Percentiles rank a stretch among this genome's conserved stretches.
Evolutionary conservation across 169 alveolate genomes (phyloP).

Genomic region (Plasmodium sp.): DNA sequence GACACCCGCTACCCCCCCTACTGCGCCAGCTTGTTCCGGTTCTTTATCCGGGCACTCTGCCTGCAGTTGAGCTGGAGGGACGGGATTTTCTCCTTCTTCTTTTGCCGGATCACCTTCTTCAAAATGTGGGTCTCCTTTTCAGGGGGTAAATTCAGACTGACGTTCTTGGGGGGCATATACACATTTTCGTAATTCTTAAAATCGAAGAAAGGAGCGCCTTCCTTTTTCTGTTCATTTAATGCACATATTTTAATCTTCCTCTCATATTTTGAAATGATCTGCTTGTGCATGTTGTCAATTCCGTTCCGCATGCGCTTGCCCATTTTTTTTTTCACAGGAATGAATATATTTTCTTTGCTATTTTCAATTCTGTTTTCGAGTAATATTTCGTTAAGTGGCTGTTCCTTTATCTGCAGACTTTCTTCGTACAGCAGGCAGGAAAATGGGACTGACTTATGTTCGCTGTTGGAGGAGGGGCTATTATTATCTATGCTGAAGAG

Average conservation of each 20-base stretch:
- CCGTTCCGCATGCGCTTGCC: slow-evolving; percentile 19
- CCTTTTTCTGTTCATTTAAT: slow-evolving; percentile 11
- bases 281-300: slow-evolving; percentile 5
- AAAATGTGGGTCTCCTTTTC: slow-evolving; percentile 17
- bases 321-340: not conserved
- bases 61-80: slow-evolving; percentile 17
- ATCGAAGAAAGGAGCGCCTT: not conserved
- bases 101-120: slow-evolving; percentile 35
- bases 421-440: slow-evolving; percentile 18
- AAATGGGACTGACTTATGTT: not conserved
- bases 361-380: slow-evolving; percentile 57
- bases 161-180: slow-evolving; percentile 56
- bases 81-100: slow-evolving; percentile 52
- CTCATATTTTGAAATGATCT: slow-evolving; percentile 44
- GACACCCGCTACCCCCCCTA: not conserved
- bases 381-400: slow-evolving; percentile 36
- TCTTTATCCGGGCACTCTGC: slow-evolving; percentile 31
- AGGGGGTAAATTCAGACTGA: slow-evolving; percentile 3
- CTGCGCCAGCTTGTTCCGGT: slow-evolving; percentile 22
- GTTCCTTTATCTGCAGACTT: slow-evolving; percentile 38
- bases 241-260: slow-evolving; percentile 61
- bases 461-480: not conserved
- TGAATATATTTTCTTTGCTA: slow-evolving; percentile 40
- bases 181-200: slow-evolving; percentile 4
- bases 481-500: not conserved